Conservation (phyloP, 2,329 filamentous ascomycete genomes). For the Zymoseptoria pseudotritici region DNA sequence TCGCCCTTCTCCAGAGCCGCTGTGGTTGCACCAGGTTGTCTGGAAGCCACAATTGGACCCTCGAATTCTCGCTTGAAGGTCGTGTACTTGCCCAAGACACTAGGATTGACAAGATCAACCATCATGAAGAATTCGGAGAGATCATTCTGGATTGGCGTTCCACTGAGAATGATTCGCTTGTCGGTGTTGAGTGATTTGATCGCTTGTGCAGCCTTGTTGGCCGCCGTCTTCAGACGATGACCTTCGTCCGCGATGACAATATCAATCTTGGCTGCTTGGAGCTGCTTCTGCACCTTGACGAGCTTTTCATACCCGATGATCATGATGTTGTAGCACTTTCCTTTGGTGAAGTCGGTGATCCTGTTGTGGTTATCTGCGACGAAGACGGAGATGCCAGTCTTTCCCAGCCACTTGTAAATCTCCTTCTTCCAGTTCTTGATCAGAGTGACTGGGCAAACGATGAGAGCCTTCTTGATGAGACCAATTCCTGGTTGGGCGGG, state of each 20-base stretch:
- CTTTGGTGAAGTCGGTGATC: slow-evolving; percentile 61
- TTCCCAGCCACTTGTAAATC: slow-evolving; percentile 66
- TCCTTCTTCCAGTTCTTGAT: slow-evolving; percentile 69
- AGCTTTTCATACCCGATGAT: slow-evolving; percentile 68
- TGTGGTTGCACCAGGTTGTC: slow-evolving; percentile 55
- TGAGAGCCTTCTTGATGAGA: slow-evolving; percentile 62
- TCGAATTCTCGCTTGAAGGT: slow-evolving; percentile 60
- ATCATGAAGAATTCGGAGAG: slow-evolving; percentile 60
- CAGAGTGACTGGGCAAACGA: slow-evolving; percentile 65
- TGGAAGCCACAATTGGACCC: slow-evolving; percentile 54
- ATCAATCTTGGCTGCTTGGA: slow-evolving; percentile 59
- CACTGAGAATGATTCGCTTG: slow-evolving; percentile 56
- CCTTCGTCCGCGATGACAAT: slow-evolving; percentile 65
- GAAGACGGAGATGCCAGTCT: slow-evolving; percentile 61
- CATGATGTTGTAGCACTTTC: slow-evolving; percentile 62
- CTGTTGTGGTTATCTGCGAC: slow-evolving; percentile 55
- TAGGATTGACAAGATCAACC: slow-evolving; percentile 63
- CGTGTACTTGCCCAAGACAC: slow-evolving; percentile 54
- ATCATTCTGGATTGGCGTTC: slow-evolving; percentile 63
- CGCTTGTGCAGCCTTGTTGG: slow-evolving; percentile 60
- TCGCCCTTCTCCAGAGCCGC: slow-evolving; percentile 59
- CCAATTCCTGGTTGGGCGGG: slow-evolving; percentile 53
- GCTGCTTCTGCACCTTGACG: slow-evolving; percentile 55
- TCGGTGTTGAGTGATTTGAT: slow-evolving; percentile 58
- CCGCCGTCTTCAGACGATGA: slow-evolving; percentile 59